phyloP scores from a whole-genome alignment of 305 asterid genomes.

The Andrographis paniculata region DNA sequence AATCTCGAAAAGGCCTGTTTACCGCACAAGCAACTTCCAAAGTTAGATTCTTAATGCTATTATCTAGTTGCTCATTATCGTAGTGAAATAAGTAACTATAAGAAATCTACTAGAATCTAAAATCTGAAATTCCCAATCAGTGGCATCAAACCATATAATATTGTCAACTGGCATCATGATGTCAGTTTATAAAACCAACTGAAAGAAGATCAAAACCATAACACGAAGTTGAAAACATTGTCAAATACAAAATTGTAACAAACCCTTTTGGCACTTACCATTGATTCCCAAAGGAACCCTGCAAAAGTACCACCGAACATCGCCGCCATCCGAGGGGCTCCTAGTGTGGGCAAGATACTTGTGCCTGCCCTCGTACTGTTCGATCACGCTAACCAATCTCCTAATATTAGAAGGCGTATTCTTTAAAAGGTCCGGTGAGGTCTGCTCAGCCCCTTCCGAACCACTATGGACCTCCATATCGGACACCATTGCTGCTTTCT shows the following conservation, averaged over 20 bases:
- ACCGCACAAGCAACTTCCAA: slow-evolving; percentile 7
- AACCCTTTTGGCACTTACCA: slow-evolving; percentile 38
- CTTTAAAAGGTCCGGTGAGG: slow-evolving; percentile 72
- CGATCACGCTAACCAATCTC: slow-evolving; percentile 76
- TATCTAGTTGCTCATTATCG: too few relatives aligned
- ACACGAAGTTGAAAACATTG: neutral
- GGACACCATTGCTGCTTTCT: slow-evolving; percentile 16
- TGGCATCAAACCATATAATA: too few relatives aligned
- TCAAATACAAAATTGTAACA: slow-evolving; percentile 2
- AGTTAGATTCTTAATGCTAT: neutral
- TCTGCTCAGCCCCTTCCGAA: slow-evolving; percentile 35
- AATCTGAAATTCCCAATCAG: too few relatives aligned
- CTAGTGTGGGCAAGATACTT: slow-evolving; percentile 83
- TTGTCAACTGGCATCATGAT: too few relatives aligned
- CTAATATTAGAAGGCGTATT: slow-evolving; percentile 88
- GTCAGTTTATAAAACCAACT: neutral
- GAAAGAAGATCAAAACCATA: slow-evolving; percentile 1
- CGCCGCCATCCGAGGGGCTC: slow-evolving; percentile 94
- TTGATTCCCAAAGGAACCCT: slow-evolving; percentile 55
- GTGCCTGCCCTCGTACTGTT: slow-evolving; percentile 73
- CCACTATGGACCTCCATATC: slow-evolving; percentile 21
- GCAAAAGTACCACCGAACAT: slow-evolving; percentile 90
- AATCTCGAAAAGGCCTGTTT: neutral
- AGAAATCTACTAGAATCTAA: too few relatives aligned
- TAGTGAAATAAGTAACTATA: too few relatives aligned